Evolutionary conservation across 2,329 filamentous ascomycete genomes (phyloP).

Genomic region (Chaetomiaceae sp.): DNA sequence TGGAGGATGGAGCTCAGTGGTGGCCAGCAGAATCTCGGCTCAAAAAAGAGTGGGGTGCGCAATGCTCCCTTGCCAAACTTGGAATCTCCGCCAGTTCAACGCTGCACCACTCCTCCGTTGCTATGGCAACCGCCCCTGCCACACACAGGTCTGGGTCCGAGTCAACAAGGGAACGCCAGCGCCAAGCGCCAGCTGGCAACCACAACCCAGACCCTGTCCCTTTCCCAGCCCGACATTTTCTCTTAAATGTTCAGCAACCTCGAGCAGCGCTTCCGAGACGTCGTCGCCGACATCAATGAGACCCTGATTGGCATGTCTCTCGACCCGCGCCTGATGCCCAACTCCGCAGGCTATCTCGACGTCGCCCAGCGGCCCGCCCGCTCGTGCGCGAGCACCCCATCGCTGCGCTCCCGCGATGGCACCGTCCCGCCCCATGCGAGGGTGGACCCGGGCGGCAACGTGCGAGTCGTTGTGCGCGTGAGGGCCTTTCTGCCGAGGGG

Average conservation of each 20-base stretch:
- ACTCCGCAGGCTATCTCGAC: constrained; percentile 17
- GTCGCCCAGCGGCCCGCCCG: constrained; percentile 37
- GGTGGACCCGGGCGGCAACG: constrained; percentile 67
- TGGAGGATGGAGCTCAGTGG: too few species aligned
- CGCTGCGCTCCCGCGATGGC: constrained; percentile 67
- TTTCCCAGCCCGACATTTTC: neutral
- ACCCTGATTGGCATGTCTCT: constrained; percentile 40
- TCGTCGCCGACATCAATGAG: constrained; percentile 37
- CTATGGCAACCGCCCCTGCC: constrained; percentile 24
- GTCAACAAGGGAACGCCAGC: constrained; percentile 20
- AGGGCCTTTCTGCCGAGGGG: constrained; percentile 75
- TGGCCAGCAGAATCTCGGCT: too few species aligned
- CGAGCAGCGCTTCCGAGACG: constrained; percentile 36
- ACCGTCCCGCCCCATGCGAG: constrained; percentile 53
- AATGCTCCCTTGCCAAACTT: neutral
- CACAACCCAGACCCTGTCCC: neutral
- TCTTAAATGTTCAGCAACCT: constrained; percentile 28
- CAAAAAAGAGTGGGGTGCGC: too few species aligned
- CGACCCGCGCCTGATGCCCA: constrained; percentile 34
- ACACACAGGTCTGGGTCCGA: too few species aligned
- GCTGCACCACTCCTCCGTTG: too few species aligned
- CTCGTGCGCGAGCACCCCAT: constrained; percentile 75
- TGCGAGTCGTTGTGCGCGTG: constrained; percentile 77
- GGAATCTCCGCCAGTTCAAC: constrained; percentile 2
- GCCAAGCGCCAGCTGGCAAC: constrained; percentile 12